These are phyloP conservation scores for Scopulariopsis brevicaulis DNA, from an alignment of 2,329 filamentous ascomycete genomes.

Conservation along the genomic window DNA sequence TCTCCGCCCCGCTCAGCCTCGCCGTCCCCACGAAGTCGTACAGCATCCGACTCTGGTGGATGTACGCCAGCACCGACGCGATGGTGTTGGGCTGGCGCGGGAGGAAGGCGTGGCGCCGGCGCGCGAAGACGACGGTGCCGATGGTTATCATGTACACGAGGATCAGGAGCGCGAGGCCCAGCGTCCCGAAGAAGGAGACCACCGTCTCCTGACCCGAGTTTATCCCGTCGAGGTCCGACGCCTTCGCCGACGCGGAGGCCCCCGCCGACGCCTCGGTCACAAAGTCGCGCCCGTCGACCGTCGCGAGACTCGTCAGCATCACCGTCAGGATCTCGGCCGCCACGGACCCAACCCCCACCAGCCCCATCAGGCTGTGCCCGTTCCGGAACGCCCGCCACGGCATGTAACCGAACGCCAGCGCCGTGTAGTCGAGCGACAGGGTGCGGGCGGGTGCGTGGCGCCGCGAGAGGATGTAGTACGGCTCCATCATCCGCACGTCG, in stretches of 20 bases:
- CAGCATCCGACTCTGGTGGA: conserved; percentile 73
- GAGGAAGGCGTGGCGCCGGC: conserved; percentile 58
- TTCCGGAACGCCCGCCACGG: conserved; percentile 51
- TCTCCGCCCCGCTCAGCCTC: conserved; percentile 46
- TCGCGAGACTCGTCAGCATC: conserved; percentile 52
- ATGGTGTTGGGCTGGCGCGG: conserved; percentile 73
- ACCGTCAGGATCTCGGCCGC: conserved; percentile 65
- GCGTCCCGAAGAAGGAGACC: conserved; percentile 54
- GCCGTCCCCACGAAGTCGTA: conserved; percentile 63
- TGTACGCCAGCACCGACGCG: conserved; percentile 62
- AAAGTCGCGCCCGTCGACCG: conserved; percentile 53
- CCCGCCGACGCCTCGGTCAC: conserved; percentile 15
- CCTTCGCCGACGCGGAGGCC: conserved; percentile 4
- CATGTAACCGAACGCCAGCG: conserved; percentile 56
- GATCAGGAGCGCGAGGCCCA: conserved; percentile 50
- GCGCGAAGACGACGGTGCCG: conserved; percentile 46
- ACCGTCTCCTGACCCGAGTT: conserved; percentile 48
- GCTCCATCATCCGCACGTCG: conserved; percentile 61
- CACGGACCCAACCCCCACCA: conserved; percentile 60
- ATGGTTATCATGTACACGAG: conserved; percentile 53
- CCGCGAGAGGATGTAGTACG: conserved; percentile 58
- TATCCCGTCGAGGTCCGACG: conserved; percentile 10
- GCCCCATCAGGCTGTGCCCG: conserved; percentile 51
- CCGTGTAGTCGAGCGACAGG: conserved; percentile 62
- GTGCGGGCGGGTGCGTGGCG: conserved; percentile 54